Evolutionary conservation across 2,329 filamentous ascomycete species (phyloP).

Genomic region (Alternaria incomplexa): DNA sequence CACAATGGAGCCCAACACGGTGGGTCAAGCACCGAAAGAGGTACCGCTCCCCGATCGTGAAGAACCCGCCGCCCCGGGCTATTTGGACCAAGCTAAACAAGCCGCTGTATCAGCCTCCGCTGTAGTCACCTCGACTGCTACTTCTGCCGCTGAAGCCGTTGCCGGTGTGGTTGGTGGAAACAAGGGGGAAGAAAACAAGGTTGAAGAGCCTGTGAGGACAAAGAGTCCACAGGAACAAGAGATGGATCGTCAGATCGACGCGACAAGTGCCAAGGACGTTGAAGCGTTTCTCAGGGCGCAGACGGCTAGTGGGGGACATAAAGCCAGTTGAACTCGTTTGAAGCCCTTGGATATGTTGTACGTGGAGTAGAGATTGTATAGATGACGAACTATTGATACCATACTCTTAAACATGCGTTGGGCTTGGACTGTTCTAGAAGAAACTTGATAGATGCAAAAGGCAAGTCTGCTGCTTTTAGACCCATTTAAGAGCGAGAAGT

Average conservation of each 20-base stretch:
- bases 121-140: slow-evolving; percentile 36
- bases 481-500: background rate
- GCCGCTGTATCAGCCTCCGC: slow-evolving; percentile 40
- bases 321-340: background rate
- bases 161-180: slow-evolving; percentile 29
- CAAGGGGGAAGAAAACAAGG: slow-evolving; percentile 28
- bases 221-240: slow-evolving; percentile 41
- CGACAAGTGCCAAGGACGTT: slow-evolving; percentile 33
- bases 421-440: background rate
- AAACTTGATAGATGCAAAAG: background rate
- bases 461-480: background rate
- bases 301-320: slow-evolving; percentile 1
- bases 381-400: background rate
- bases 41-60: slow-evolving; percentile 45
- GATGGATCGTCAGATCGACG: slow-evolving; percentile 39
- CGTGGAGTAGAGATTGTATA: background rate
- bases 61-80: slow-evolving; percentile 42
- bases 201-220: slow-evolving; percentile 18
- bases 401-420: background rate
- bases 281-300: slow-evolving; percentile 43
- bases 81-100: slow-evolving; percentile 53
- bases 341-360: background rate
- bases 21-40: slow-evolving; percentile 58
- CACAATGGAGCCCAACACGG: slow-evolving; percentile 56
- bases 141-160: slow-evolving; percentile 42